These are phyloP conservation scores for Grosmannia penicillata DNA, from an alignment of 2,329 filamentous ascomycete species.

Conservation along the genomic window DNA sequence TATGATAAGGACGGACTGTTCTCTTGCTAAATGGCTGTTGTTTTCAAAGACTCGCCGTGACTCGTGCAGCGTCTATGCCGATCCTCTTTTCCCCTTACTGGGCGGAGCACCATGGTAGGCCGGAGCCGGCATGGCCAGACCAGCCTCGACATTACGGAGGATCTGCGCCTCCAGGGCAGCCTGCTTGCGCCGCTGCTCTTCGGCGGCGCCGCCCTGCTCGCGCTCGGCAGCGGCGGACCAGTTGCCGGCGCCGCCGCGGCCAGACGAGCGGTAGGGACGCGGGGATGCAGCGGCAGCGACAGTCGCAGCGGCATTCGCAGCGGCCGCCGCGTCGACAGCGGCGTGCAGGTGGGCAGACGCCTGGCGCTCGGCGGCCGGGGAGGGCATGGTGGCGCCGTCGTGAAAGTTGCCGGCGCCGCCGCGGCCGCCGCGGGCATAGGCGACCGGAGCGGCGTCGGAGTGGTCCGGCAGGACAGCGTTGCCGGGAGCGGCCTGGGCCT, in stretches of 20 bases:
- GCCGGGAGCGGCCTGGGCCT: neutral
- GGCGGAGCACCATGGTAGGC: slow-evolving; percentile 19
- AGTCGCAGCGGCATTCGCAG: slow-evolving; percentile 8
- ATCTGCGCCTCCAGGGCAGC: slow-evolving; percentile 27
- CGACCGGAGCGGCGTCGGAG: slow-evolving; percentile 2
- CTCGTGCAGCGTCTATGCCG: neutral
- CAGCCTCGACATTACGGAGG: slow-evolving; percentile 30
- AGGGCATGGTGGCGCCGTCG: slow-evolving; percentile 22
- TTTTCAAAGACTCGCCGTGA: too few relatives aligned
- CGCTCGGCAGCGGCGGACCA: slow-evolving; percentile 19
- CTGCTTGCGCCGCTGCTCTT: slow-evolving; percentile 17
- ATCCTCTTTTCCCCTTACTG: neutral
- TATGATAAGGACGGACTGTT: too few relatives aligned
- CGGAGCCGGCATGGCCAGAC: slow-evolving; percentile 29
- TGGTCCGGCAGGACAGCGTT: neutral
- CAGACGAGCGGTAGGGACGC: slow-evolving; percentile 16
- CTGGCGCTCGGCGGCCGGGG: slow-evolving; percentile 18
- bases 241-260: slow-evolving; percentile 45
- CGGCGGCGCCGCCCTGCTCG: slow-evolving; percentile 10
- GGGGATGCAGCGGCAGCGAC: neutral
- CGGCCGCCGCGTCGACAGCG: slow-evolving; percentile 7
- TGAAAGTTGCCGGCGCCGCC: slow-evolving; percentile 49
- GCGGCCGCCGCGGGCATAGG: slow-evolving; percentile 32
- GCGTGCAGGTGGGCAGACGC: slow-evolving; percentile 16
- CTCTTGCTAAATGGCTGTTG: too few relatives aligned